A percentile compares a stretch with the other conserved stretches of the same genome.
These are phyloP conservation scores for Carex cristatella DNA, from an alignment of 176 grass and related monocot species.

Conservation along the genomic window DNA sequence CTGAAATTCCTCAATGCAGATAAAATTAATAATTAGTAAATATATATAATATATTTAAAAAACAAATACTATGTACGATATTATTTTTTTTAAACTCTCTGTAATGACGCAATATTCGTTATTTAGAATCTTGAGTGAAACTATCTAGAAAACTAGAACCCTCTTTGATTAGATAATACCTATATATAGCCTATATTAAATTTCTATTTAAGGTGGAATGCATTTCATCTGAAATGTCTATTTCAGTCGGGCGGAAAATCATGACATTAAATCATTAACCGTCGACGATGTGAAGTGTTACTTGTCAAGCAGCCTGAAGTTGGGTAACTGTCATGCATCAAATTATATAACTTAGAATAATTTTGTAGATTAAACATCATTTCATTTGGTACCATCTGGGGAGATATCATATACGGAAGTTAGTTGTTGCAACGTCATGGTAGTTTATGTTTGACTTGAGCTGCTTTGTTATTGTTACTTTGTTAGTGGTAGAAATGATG, in stretches of 20 bases:
- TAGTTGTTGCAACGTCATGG: background rate
- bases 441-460: slow-evolving; percentile 9
- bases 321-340: background rate
- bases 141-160: no score
- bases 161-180: no score
- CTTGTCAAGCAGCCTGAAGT: background rate
- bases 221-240: no score
- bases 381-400: background rate
- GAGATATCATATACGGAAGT: background rate
- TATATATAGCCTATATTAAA: no score
- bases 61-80: no score
- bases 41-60: no score
- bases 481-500: background rate
- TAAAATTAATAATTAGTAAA: no score
- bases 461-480: background rate
- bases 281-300: background rate
- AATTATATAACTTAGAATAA: background rate
- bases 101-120: no score
- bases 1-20: no score
- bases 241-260: background rate
- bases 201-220: no score
- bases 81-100: no score
- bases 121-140: no score
- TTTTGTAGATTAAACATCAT: slow-evolving; percentile 7
- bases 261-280: background rate